Evolutionary conservation across 768 basidiomycete species (phyloP), one percentile per base, ranked within the genome.

Genomic region (Leccinum pellstonianum): DNA sequence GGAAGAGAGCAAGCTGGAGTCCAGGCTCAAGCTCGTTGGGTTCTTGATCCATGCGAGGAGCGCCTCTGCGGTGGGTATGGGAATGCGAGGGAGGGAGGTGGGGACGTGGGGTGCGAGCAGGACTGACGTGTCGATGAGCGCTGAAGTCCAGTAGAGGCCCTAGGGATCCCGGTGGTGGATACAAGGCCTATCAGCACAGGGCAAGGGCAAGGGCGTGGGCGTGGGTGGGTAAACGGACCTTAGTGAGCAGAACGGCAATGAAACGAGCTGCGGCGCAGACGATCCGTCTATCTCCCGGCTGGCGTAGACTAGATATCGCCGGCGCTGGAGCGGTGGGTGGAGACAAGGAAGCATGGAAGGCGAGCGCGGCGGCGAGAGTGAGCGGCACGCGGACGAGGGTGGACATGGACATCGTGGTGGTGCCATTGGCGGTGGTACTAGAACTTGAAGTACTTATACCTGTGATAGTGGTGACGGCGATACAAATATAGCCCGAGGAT

Each of bases 311-410:
- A 3, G 53, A 12, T 11, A 43, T 19, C 3, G 51, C 10, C 1
- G 47, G 35, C 21, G 19, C 11, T 15, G 54, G 4, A 37, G n/a
- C 4, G 1, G 41, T 62, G 51, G 62, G 83, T 43, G 83, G 80
- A 2, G 83, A 83, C 35, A 76, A 70, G 21, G 79, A 75, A 29
- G 75, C 68, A 31, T 81, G 80, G 15, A 83, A 66, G 27, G 77
- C 79, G 51, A 77, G 56, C 65, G 79, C 78, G 17, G 79, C 74
- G 17, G 77, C 68, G 38, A 82, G 64, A 48, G 79, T 73, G 66
- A 77, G 77, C 5, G 81, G 80, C 50, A 83, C 70, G 61, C 77
- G 80, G 51, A 77, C 47, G 47, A 79, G 65, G 37, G 75, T 63
- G 31, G 57, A 17, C 58, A 52, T 50, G 51, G 51, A 43, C 19